phyloP scores from a whole-genome alignment of 2,329 filamentous ascomycete species.

The Fusarium pseudograminearum region DNA sequence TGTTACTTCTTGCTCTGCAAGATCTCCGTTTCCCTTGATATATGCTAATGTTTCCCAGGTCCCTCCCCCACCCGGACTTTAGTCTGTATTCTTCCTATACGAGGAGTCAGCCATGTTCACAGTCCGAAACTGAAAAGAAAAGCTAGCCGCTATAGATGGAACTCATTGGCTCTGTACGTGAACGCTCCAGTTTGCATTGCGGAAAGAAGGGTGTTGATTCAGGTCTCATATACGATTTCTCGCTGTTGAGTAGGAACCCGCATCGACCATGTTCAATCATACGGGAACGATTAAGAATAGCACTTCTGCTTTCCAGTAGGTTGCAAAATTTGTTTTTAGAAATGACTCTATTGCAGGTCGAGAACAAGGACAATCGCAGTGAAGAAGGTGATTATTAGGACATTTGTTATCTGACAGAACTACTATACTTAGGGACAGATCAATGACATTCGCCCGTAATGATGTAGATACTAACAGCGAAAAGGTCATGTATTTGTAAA shows the following conservation, averaged over 20 bases:
- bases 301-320: constrained; percentile 39
- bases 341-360: constrained; percentile 40
- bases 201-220: constrained; percentile 40
- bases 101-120: constrained; percentile 4
- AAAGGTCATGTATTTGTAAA: constrained; percentile 1
- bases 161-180: constrained; percentile 39
- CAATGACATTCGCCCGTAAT: constrained; percentile 8
- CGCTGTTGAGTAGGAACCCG: constrained; percentile 35
- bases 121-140: constrained; percentile 15
- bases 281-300: constrained; percentile 33
- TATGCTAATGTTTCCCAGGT: constrained; percentile 55
- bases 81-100: constrained; percentile 9
- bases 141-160: constrained; percentile 19
- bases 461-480: constrained; percentile 16
- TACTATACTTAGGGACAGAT: constrained; percentile 3
- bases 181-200: constrained; percentile 38
- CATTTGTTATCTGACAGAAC: constrained; percentile 2
- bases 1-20: background rate
- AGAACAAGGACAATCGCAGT: constrained; percentile 17
- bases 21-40: background rate
- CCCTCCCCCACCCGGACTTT: constrained; percentile 68
- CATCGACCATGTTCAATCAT: constrained; percentile 23
- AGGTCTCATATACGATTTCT: constrained; percentile 35
- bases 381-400: constrained; percentile 29
- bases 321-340: constrained; percentile 35